Evolutionary conservation across 768 basidiomycete genomes (phyloP).

Genomic region (Collybia sordida): DNA sequence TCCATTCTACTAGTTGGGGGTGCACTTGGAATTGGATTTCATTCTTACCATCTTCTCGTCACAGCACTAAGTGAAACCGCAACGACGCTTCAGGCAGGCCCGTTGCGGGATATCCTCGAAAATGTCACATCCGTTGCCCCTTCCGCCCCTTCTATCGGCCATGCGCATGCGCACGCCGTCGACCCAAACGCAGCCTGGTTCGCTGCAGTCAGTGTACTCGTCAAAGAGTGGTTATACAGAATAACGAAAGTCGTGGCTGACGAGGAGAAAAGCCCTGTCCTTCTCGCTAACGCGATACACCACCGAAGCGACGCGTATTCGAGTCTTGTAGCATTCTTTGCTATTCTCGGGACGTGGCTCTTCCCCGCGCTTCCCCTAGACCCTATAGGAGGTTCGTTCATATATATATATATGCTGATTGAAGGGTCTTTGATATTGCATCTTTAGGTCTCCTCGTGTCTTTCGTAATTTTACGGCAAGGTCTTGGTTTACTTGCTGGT

Average conservation of each 20-base stretch:
- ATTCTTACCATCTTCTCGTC: conserved; percentile 84
- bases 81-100: conserved; percentile 62
- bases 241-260: conserved; percentile 88
- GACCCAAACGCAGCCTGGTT: conserved; percentile 99
- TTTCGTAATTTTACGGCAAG: conserved; percentile 82
- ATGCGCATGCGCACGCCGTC: conserved; percentile 59
- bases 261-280: conserved; percentile 86
- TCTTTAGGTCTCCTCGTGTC: conserved; percentile 79
- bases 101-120: conserved; percentile 61
- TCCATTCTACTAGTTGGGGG: conserved; percentile 85
- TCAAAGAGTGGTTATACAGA: conserved; percentile 94
- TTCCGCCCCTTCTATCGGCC: conserved; percentile 50
- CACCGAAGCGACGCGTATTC: conserved; percentile 98
- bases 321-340: conserved; percentile 85
- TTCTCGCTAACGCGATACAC: conserved; percentile 95
- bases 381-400: conserved; percentile 82
- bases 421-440: neutral
- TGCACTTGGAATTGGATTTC: conserved; percentile 83
- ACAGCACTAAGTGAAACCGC: conserved; percentile 69
- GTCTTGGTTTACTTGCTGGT: conserved; percentile 60
- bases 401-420: conserved; percentile 4
- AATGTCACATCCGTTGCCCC: conserved; percentile 56
- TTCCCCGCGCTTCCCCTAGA: conserved; percentile 89
- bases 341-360: conserved; percentile 87
- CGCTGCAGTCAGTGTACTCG: conserved; percentile 73